These are phyloP conservation scores for Penicillium lagena DNA, from an alignment of 495 filamentous ascomycete genomes.

Conservation along the genomic window DNA sequence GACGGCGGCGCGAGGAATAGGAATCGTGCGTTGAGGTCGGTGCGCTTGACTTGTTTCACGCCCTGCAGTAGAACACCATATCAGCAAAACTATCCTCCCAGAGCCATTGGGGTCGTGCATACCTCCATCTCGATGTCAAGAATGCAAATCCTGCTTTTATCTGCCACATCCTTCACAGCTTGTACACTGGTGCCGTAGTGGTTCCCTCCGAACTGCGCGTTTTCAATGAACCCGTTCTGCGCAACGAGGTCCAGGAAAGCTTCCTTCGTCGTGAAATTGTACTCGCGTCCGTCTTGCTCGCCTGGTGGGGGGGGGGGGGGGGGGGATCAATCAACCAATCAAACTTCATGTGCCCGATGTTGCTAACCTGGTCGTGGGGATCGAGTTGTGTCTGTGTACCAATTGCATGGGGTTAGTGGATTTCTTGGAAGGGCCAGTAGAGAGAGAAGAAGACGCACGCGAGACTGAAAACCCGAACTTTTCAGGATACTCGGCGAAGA, in stretches of 20 bases:
- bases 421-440: no score
- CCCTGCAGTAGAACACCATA: conserved; percentile 64
- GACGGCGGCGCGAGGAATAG: conserved; percentile 80
- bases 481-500: conserved; percentile 62
- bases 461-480: conserved; percentile 79
- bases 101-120: conserved; percentile 22
- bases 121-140: conserved; percentile 92
- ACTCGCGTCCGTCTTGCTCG: conserved; percentile 71
- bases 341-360: no score
- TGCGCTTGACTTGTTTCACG: conserved; percentile 86
- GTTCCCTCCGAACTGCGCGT: conserved; percentile 83
- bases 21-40: conserved; percentile 70
- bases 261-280: conserved; percentile 70
- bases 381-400: conserved; percentile 62
- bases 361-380: conserved; percentile 51
- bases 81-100: conserved; percentile 42
- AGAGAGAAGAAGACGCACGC: conserved; percentile 21
- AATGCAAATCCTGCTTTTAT: conserved; percentile 43
- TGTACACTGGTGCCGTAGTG: conserved; percentile 77
- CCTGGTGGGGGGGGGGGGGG: conserved; percentile 7
- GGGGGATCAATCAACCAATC: no score
- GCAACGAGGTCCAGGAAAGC: conserved; percentile 63
- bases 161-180: conserved; percentile 68
- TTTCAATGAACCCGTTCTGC: conserved; percentile 76
- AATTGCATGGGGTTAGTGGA: no score